These are phyloP conservation scores for Pseudovirgaria hyperparasitica DNA, from an alignment of 2,329 filamentous ascomycete species.

Conservation along the genomic window DNA sequence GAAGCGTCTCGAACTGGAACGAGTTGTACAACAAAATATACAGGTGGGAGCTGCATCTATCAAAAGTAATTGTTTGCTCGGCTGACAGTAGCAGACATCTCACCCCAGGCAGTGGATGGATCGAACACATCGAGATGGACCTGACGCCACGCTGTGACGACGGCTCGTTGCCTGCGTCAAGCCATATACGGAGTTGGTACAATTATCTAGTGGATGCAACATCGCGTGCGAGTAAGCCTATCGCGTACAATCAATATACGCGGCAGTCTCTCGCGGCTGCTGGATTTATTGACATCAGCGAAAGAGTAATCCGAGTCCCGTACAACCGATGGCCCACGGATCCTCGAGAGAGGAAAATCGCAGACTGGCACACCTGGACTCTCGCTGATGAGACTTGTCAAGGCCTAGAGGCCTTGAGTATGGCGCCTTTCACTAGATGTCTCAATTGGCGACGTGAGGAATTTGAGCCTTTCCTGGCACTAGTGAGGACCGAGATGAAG, in stretches of 20 bases:
- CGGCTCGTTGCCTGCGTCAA: slow-evolving; percentile 43
- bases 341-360: slow-evolving; percentile 52
- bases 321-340: slow-evolving; percentile 62
- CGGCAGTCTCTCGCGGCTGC: slow-evolving; percentile 49
- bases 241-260: slow-evolving; percentile 52
- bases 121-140: slow-evolving; percentile 88
- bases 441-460: slow-evolving; percentile 46
- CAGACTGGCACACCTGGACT: slow-evolving; percentile 72
- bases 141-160: slow-evolving; percentile 63
- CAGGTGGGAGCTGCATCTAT: slow-evolving; percentile 35
- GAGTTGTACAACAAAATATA: slow-evolving; percentile 60
- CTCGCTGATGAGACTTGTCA: too few species aligned
- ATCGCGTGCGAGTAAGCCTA: slow-evolving; percentile 47
- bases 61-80: slow-evolving; percentile 3
- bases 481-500: slow-evolving; percentile 56
- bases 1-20: slow-evolving; percentile 66
- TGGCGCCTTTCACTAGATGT: slow-evolving; percentile 61
- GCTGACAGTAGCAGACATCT: slow-evolving; percentile 48
- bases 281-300: slow-evolving; percentile 70
- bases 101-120: slow-evolving; percentile 57
- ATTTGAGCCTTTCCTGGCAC: slow-evolving; percentile 48
- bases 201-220: slow-evolving; percentile 56
- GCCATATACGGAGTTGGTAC: slow-evolving; percentile 56
- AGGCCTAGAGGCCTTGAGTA: slow-evolving; percentile 59
- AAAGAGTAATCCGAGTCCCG: slow-evolving; percentile 56